Percentiles rank a stretch among this genome's conserved stretches.
Conservation (phyloP, 1,284 basidiomycete genomes). For the Marasmius tenuissimus region DNA sequence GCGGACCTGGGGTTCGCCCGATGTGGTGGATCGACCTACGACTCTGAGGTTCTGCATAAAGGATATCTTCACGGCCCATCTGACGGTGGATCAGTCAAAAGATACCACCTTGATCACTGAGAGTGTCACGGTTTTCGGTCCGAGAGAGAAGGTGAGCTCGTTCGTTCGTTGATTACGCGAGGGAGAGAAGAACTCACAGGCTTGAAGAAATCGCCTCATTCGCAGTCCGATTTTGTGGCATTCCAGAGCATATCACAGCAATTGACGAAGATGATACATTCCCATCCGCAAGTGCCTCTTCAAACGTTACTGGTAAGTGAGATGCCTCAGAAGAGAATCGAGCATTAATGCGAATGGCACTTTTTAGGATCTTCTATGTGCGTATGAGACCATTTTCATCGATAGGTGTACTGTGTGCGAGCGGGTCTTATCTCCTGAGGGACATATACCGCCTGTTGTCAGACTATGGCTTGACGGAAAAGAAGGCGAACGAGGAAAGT, state of each 20-base stretch:
- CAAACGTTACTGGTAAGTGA: not conserved
- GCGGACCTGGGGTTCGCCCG: not conserved
- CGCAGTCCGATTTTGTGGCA: not conserved
- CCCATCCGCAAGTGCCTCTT: not conserved
- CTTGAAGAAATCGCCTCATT: not conserved
- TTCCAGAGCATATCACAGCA: not conserved
- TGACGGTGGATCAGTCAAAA: not conserved
- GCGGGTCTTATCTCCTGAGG: not conserved
- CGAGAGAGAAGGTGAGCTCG: not conserved
- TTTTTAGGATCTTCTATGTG: not conserved
- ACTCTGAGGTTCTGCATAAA: conserved; percentile 1
- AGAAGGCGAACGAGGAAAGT: not conserved
- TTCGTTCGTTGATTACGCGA: not conserved
- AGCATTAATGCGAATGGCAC: not conserved
- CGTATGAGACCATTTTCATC: not conserved
- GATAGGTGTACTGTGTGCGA: not conserved
- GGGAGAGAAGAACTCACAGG: not conserved
- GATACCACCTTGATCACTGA: not conserved
- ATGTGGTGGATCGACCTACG: not conserved
- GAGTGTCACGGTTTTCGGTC: not conserved
- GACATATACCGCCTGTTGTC: not conserved
- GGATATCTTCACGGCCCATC: not conserved
- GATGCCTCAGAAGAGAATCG: not conserved
- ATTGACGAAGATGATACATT: not conserved
- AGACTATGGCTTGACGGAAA: not conserved